Conservation (phyloP, 257 asterid species). For the Petunia secreta region DNA sequence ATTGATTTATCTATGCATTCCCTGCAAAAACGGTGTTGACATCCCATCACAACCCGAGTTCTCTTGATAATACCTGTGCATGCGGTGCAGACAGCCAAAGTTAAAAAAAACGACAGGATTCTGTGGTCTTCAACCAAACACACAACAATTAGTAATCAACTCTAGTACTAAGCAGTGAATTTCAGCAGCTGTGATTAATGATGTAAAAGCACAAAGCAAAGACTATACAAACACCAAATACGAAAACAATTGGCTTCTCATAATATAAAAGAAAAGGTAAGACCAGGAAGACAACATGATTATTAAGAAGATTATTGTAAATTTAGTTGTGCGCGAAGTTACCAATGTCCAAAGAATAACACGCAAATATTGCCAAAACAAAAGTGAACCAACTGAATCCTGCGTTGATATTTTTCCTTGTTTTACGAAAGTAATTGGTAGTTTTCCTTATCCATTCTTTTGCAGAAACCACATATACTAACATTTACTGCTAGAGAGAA, state of each 20-base stretch:
- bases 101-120: neutral
- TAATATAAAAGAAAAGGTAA: neutral
- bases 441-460: neutral
- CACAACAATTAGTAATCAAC: conserved; percentile 19
- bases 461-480: conserved; percentile 4
- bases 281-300: neutral
- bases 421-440: neutral
- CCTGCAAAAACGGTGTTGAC: conserved; percentile 65
- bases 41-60: conserved; percentile 59
- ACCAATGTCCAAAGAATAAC: neutral
- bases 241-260: neutral
- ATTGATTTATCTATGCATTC: conserved; percentile 66
- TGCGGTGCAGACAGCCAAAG: conserved; percentile 18
- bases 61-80: conserved; percentile 54
- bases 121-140: conserved; percentile 3
- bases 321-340: conserved; percentile 6
- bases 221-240: neutral
- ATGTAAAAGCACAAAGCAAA: neutral
- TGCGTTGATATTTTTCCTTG: neutral
- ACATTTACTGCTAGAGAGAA: conserved; percentile 8
- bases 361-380: neutral
- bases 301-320: conserved; percentile 16
- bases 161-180: neutral
- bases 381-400: conserved; percentile 6
- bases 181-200: neutral